phyloP scores from a whole-genome alignment of 768 basidiomycete species.

The Leccinum fibrillosum region DNA sequence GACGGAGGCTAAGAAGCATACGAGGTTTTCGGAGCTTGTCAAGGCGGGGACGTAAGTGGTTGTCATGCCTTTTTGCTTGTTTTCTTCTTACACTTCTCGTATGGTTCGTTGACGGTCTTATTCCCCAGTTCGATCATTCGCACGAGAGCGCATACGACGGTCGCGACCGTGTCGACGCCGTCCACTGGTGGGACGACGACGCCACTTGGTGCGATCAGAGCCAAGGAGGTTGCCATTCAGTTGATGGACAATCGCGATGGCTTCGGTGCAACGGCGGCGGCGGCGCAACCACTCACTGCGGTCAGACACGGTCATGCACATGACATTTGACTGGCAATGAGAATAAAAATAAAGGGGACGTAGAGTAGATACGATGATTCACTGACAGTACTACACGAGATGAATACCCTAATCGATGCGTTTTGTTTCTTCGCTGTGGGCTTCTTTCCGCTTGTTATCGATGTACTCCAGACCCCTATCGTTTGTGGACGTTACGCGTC shows the following conservation, averaged over 20 bases:
- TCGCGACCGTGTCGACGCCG: constrained; percentile 14
- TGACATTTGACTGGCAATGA: neutral
- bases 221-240: constrained; percentile 60
- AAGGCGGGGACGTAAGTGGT: constrained; percentile 47
- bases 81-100: constrained; percentile 4
- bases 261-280: neutral
- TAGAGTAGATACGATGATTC: constrained; percentile 1
- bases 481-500: too few relatives aligned
- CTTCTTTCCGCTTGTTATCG: too few relatives aligned
- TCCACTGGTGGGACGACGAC: constrained; percentile 20
- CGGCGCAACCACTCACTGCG: neutral
- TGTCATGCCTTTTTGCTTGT: constrained; percentile 1
- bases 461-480: too few relatives aligned
- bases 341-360: neutral
- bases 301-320: neutral
- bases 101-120: neutral
- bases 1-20: constrained; percentile 50
- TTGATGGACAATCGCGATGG: constrained; percentile 8
- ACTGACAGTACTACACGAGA: neutral
- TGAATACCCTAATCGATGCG: constrained; percentile 11
- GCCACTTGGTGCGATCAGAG: constrained; percentile 57
- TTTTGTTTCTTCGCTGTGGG: neutral
- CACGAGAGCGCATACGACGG: constrained; percentile 35
- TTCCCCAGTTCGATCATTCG: constrained; percentile 33
- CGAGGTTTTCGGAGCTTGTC: constrained; percentile 51